These are phyloP conservation scores for Candida tropicalis DNA, from an alignment of 1,139 yeast genomes.

Conservation along the genomic window DNA sequence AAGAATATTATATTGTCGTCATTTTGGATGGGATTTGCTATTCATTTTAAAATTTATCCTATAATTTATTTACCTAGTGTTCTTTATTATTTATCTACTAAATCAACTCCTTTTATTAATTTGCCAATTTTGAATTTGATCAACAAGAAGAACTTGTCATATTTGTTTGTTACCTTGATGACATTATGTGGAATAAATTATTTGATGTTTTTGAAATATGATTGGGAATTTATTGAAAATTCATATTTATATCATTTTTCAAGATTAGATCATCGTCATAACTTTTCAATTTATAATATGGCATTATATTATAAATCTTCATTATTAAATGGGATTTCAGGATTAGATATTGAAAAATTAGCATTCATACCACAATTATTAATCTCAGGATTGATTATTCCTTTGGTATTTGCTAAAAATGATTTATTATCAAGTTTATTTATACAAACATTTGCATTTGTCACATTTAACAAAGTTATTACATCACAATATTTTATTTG, in stretches of 20 bases:
- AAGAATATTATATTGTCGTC: conserved; percentile 54
- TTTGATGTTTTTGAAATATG: conserved; percentile 68
- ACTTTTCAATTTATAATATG: conserved; percentile 85
- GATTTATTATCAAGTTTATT: conserved; percentile 69
- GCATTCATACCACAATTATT: conserved; percentile 86
- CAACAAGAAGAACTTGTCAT: conserved; percentile 49
- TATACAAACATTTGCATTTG: conserved; percentile 90
- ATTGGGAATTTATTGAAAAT: conserved; percentile 73
- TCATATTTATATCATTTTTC: conserved; percentile 82
- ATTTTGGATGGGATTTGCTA: conserved; percentile 68
- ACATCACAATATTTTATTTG: conserved; percentile 94
- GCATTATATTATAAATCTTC: conserved; percentile 69
- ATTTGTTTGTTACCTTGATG: conserved; percentile 37
- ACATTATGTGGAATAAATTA: conserved; percentile 52
- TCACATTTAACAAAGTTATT: conserved; percentile 89
- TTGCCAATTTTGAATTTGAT: conserved; percentile 39
- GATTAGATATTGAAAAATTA: conserved; percentile 37
- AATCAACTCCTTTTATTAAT: conserved; percentile 24
- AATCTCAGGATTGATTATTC: conserved; percentile 61
- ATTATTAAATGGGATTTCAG: background rate
- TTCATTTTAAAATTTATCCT: conserved; percentile 92
- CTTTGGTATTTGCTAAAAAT: conserved; percentile 54
- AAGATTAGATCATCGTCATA: conserved; percentile 91
- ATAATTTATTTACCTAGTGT: conserved; percentile 74
- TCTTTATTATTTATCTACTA: conserved; percentile 28